phyloP scores from a whole-genome alignment of 768 basidiomycete species.

The Amanita polypyramis region DNA sequence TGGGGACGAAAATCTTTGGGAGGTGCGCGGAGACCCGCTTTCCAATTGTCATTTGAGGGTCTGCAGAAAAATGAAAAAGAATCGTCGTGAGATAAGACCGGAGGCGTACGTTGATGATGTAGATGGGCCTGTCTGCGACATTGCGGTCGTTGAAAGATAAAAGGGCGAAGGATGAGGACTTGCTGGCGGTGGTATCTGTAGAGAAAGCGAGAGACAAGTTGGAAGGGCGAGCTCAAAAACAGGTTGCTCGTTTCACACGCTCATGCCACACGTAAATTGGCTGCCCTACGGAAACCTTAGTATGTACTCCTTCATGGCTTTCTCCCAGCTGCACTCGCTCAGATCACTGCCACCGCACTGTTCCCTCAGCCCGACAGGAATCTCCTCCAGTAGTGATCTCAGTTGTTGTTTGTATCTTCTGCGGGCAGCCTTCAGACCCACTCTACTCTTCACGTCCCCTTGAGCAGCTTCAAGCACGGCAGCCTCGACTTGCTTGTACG shows the following conservation, averaged over 20 bases:
- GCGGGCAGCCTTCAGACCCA: too few relatives aligned
- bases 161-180: background rate
- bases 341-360: conserved; percentile 34
- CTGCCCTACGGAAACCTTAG: conserved; percentile 44
- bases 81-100: background rate
- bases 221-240: background rate
- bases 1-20: conserved; percentile 91
- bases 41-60: conserved; percentile 47
- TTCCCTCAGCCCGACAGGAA: conserved; percentile 21
- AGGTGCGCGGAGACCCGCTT: conserved; percentile 68
- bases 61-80: conserved; percentile 12
- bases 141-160: conserved; percentile 5
- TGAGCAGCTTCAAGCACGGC: conserved; percentile 18
- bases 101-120: conserved; percentile 22
- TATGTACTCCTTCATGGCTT: conserved; percentile 49
- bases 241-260: conserved; percentile 6
- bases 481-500: conserved; percentile 33
- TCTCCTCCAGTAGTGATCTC: conserved; percentile 21
- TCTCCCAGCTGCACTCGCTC: conserved; percentile 50
- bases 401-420: conserved; percentile 10
- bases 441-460: background rate
- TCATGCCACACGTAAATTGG: conserved; percentile 4
- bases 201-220: conserved; percentile 5
- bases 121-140: conserved; percentile 22
- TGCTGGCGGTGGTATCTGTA: background rate